Percentiles rank a stretch among this genome's conserved stretches.
These are phyloP conservation scores for Colletotrichum sp. DNA, from an alignment of 2,329 filamentous ascomycete genomes.

Conservation along the genomic window DNA sequence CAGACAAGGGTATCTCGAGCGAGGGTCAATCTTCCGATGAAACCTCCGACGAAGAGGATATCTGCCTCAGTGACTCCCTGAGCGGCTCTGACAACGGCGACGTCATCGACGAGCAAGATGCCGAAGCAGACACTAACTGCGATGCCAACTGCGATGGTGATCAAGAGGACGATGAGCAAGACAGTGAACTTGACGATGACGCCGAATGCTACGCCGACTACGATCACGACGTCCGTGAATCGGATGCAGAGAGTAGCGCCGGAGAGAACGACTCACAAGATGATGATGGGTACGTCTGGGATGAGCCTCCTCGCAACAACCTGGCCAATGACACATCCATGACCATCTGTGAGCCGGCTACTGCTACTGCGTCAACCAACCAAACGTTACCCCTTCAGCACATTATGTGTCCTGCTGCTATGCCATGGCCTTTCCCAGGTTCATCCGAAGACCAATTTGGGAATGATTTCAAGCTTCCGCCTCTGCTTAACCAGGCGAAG, in stretches of 20 bases:
- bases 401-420: not conserved
- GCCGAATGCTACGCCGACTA: not conserved
- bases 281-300: not conserved
- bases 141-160: not conserved
- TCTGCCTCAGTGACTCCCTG: not conserved
- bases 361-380: not conserved
- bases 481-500: not conserved
- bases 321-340: not conserved
- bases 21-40: not conserved
- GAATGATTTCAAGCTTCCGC: not conserved
- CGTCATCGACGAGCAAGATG: slow-evolving; percentile 30
- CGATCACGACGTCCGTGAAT: not conserved
- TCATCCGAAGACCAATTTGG: not conserved
- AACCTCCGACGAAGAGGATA: slow-evolving; percentile 5
- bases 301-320: not conserved
- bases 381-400: not conserved
- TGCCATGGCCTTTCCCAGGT: not conserved
- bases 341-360: not conserved
- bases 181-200: not conserved
- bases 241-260: not conserved
- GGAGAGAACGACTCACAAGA: not conserved
- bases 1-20: not conserved
- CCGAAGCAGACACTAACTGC: slow-evolving; percentile 11
- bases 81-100: slow-evolving; percentile 34
- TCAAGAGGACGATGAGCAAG: not conserved